phyloP scores from a whole-genome alignment of 2,329 filamentous ascomycete species.

The Aureobasidium mangrovei region DNA sequence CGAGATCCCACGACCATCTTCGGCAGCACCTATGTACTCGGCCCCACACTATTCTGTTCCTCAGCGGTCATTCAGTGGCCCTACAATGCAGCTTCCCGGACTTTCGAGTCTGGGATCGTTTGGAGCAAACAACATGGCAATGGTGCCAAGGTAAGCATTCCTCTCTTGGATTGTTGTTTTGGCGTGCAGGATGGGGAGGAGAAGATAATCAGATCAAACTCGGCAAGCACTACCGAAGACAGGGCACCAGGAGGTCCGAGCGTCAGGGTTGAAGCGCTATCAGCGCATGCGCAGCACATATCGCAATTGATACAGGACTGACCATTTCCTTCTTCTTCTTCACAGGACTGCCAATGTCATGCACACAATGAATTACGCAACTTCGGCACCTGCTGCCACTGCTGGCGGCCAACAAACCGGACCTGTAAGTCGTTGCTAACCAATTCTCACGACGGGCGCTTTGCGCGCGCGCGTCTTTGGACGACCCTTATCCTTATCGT shows the following conservation, averaged over 20 bases:
- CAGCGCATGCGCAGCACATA: conserved; percentile 1
- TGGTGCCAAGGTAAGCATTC: conserved; percentile 14
- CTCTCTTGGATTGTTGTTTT: conserved; percentile 5
- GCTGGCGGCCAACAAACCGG: conserved; percentile 54
- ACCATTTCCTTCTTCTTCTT: conserved; percentile 17
- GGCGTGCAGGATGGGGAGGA: background rate
- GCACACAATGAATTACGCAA: conserved; percentile 52
- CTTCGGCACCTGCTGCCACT: conserved; percentile 56
- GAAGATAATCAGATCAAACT: background rate
- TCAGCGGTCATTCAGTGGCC: conserved; percentile 28
- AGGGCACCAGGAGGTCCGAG: conserved; percentile 1
- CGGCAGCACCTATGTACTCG: conserved; percentile 36
- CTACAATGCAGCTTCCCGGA: conserved; percentile 44
- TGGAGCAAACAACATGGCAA: conserved; percentile 7
- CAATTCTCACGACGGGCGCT: background rate
- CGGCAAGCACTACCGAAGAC: conserved; percentile 8
- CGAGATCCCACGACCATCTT: conserved; percentile 46
- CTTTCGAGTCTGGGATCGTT: conserved; percentile 50
- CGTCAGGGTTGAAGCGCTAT: background rate
- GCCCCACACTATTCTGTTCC: conserved; percentile 32
- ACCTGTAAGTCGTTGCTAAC: conserved; percentile 40
- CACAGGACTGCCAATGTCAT: conserved; percentile 36
- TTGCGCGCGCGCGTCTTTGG: conserved; percentile 4
- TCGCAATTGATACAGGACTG: conserved; percentile 12
- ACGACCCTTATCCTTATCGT: conserved; percentile 20